Evolutionary conservation across 2,329 filamentous ascomycete genomes (phyloP).

Genomic region (Lojkania enalia): DNA sequence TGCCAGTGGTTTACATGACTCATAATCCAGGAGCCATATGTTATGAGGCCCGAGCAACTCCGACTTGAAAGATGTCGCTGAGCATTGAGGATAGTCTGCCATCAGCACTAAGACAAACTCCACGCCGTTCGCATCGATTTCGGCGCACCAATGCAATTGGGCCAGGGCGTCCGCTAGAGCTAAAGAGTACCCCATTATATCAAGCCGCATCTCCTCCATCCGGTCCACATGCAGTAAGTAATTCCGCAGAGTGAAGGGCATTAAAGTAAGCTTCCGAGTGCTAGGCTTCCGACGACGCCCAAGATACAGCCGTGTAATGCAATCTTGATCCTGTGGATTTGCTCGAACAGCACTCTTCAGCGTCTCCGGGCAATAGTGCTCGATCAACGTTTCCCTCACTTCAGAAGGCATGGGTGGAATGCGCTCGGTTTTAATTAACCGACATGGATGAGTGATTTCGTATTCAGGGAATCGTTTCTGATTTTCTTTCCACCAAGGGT

Average conservation of each 20-base stretch:
- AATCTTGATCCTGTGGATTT: not conserved
- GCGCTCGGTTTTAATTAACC: no score
- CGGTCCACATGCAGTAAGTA: conserved; percentile 56
- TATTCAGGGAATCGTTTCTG: no score
- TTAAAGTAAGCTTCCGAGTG: not conserved
- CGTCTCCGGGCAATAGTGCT: not conserved
- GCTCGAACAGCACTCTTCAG: not conserved
- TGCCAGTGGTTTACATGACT: conserved; percentile 59
- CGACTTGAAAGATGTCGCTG: not conserved
- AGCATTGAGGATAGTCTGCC: no score
- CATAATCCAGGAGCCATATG: conserved; percentile 58
- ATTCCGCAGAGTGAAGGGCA: conserved; percentile 50
- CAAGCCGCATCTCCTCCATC: conserved; percentile 50
- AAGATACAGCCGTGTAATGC: not conserved
- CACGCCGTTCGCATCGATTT: conserved; percentile 57
- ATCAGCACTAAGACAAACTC: conserved; percentile 58
- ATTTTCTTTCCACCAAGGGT: no score
- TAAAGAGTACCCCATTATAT: conserved; percentile 42
- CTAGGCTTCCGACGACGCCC: not conserved
- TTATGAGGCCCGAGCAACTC: not conserved
- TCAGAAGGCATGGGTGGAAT: not conserved
- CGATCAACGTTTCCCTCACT: not conserved
- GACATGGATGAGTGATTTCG: no score
- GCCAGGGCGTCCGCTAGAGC: conserved; percentile 56
- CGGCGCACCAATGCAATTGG: conserved; percentile 53